Evolutionary conservation across 768 basidiomycete genomes (phyloP).

Genomic region (Xerocomus brunneocitrinus): DNA sequence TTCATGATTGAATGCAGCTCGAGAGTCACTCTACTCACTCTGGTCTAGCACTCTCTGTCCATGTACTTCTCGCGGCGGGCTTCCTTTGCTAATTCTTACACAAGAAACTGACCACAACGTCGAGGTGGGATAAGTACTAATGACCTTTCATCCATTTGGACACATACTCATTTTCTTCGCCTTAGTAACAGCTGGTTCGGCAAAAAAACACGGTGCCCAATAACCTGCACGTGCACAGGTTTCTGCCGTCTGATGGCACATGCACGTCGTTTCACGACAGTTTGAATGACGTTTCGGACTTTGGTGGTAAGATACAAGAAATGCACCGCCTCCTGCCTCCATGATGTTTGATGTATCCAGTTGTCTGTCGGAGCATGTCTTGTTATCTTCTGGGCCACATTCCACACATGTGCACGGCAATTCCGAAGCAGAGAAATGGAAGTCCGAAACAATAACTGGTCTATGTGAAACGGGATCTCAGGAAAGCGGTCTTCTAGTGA

Average conservation of each 20-base stretch:
- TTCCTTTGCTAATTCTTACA: background rate
- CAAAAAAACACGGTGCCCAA: too few species aligned
- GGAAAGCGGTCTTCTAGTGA: background rate
- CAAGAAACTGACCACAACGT: background rate
- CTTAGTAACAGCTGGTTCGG: too few species aligned
- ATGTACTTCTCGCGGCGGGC: background rate
- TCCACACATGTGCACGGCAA: too few species aligned
- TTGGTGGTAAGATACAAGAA: background rate
- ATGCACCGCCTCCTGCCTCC: background rate
- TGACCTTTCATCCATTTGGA: background rate
- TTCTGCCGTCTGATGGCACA: too few species aligned
- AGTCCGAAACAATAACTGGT: too few species aligned
- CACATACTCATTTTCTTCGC: background rate
- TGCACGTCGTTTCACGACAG: too few species aligned
- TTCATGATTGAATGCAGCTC: background rate
- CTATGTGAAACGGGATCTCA: background rate
- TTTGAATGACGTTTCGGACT: too few species aligned
- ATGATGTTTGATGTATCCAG: background rate
- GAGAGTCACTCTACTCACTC: background rate
- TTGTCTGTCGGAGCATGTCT: too few species aligned
- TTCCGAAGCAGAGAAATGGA: too few species aligned
- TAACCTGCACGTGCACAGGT: too few species aligned
- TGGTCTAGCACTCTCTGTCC: background rate
- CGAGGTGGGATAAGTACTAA: background rate
- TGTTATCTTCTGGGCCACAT: too few species aligned